A percentile compares a stretch with the other conserved stretches of the same genome.
phyloP scores from a whole-genome alignment of 345 rosid genomes.

The Eucalyptus polybractea region DNA sequence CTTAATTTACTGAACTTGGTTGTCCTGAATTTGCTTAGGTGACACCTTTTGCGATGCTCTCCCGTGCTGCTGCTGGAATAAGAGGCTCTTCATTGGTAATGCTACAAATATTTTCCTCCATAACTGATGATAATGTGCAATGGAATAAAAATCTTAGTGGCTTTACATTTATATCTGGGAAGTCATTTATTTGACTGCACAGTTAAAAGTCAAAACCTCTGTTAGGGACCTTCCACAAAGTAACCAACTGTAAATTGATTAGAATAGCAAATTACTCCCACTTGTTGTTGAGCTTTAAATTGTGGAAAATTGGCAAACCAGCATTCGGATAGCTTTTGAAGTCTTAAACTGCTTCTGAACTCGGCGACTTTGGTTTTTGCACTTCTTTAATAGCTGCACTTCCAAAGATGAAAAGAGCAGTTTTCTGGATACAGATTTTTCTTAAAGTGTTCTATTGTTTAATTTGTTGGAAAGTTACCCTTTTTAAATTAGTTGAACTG shows the following conservation, averaged over 20 bases:
- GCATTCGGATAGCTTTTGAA: not conserved
- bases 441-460: not conserved
- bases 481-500: not conserved
- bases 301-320: not conserved
- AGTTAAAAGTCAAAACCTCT: not conserved
- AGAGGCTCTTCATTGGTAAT: constrained; percentile 90
- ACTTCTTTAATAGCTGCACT: not conserved
- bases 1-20: not conserved
- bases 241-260: not conserved
- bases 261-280: not conserved
- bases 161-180: not conserved
- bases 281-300: not conserved
- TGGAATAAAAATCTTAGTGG: not conserved
- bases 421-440: not conserved
- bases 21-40: constrained; percentile 32
- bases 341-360: not conserved
- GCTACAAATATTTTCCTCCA: not conserved
- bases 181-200: not conserved
- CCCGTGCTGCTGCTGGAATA: constrained; percentile 90
- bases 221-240: not conserved
- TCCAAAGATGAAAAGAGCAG: not conserved
- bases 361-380: not conserved
- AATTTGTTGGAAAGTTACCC: not conserved
- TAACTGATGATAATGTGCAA: not conserved
- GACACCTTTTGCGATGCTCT: constrained; percentile 93